Evolutionary conservation across 108 stramenopile genomes (phyloP).

Genomic region (Tribonema minus): DNA sequence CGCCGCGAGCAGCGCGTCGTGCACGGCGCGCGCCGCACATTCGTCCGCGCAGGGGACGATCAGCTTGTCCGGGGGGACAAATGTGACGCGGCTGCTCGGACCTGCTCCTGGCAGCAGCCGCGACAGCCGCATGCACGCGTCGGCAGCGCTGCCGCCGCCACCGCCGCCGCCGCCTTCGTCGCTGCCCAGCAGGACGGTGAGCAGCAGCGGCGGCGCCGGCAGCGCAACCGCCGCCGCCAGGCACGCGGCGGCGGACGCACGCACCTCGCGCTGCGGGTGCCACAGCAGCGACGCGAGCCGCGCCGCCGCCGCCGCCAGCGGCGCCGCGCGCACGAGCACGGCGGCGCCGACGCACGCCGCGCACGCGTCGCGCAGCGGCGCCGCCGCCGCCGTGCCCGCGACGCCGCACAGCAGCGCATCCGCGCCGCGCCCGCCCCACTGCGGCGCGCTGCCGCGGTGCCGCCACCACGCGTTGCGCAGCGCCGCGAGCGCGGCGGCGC

Average conservation of each 20-base stretch:
- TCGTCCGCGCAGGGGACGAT: background rate
- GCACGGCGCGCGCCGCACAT: background rate
- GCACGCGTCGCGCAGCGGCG: background rate
- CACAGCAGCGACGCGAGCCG: conserved; percentile 7
- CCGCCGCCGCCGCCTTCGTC: background rate
- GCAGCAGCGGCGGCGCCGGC: background rate
- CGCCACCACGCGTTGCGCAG: too few relatives aligned
- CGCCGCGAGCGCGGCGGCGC: too few relatives aligned
- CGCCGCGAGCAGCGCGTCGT: background rate
- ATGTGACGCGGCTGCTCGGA: too few relatives aligned
- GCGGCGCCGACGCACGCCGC: conserved; percentile 17
- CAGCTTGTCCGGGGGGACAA: too few relatives aligned
- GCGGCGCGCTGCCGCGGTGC: too few relatives aligned
- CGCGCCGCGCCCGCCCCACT: background rate
- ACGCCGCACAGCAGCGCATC: background rate
- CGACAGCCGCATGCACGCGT: too few relatives aligned
- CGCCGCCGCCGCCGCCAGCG: background rate
- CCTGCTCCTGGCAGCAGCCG: too few relatives aligned
- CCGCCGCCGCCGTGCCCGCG: background rate
- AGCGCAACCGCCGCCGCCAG: conserved; percentile 13
- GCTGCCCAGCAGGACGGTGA: too few relatives aligned
- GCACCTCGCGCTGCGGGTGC: conserved; percentile 11
- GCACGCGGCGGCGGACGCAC: conserved; percentile 22
- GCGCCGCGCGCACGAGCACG: background rate
- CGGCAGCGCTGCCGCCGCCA: background rate